Percentiles rank a stretch among this genome's conserved stretches.
phyloP scores from a whole-genome alignment of 2,329 filamentous ascomycete species.

The Hymenoscyphus fraxineus region DNA sequence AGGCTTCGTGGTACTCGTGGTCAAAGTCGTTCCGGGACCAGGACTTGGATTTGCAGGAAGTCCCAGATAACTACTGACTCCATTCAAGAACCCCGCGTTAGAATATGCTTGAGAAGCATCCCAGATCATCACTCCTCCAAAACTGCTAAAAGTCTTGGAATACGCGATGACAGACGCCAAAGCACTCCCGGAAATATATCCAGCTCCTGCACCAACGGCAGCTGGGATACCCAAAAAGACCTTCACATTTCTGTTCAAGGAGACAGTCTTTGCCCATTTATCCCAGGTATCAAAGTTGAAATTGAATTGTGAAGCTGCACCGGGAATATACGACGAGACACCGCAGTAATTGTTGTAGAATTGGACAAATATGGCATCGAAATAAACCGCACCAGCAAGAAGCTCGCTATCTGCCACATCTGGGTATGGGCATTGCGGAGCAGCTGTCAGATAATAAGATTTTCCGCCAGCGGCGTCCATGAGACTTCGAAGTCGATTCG shows the following conservation, averaged over 20 bases:
- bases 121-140: constrained; percentile 69
- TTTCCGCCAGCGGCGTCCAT: constrained; percentile 51
- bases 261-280: constrained; percentile 56
- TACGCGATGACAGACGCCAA: constrained; percentile 42
- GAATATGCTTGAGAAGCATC: constrained; percentile 58
- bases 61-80: constrained; percentile 15
- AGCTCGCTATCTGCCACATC: constrained; percentile 56
- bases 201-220: constrained; percentile 45
- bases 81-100: constrained; percentile 52
- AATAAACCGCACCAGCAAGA: constrained; percentile 48
- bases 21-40: constrained; percentile 3
- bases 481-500: constrained; percentile 49
- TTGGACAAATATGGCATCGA: constrained; percentile 41
- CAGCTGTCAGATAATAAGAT: constrained; percentile 58
- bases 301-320: constrained; percentile 43
- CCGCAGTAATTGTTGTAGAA: constrained; percentile 56
- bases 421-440: constrained; percentile 66
- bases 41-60: background rate
- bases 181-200: constrained; percentile 47
- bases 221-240: constrained; percentile 60
- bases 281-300: constrained; percentile 66
- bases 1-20: background rate
- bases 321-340: constrained; percentile 46
- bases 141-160: constrained; percentile 52
- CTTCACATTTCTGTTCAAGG: constrained; percentile 57